Conservation (phyloP, 2,329 filamentous ascomycete species). For the Epichloe elymi region DNA sequence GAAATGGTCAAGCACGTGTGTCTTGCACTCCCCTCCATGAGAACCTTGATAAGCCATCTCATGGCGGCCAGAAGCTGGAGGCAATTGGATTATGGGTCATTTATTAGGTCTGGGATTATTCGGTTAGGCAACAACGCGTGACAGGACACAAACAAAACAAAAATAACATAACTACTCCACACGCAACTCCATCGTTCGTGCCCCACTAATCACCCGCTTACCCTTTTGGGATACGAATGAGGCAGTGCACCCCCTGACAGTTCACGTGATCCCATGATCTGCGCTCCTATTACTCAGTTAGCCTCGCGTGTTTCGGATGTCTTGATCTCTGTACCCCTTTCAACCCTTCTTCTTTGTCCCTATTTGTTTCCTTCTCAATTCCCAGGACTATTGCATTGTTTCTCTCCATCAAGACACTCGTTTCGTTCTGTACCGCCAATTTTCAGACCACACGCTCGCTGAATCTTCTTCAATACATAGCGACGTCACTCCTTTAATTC, state of each 20-base stretch:
- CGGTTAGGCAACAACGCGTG: neutral
- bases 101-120: neutral
- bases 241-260: neutral
- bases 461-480: too few species aligned
- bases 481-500: too few species aligned
- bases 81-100: neutral
- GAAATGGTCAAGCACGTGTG: neutral
- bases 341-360: neutral
- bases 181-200: neutral
- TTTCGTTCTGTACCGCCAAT: neutral
- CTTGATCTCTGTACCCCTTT: neutral
- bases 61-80: neutral
- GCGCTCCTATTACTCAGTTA: neutral
- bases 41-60: neutral
- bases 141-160: neutral
- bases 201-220: neutral
- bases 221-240: neutral
- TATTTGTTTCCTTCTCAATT: neutral
- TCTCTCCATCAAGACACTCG: neutral
- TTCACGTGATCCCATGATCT: neutral
- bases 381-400: neutral
- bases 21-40: neutral
- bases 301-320: neutral
- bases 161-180: neutral
- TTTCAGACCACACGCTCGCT: neutral